Evolutionary conservation across 2,329 filamentous ascomycete genomes (phyloP).

Genomic region (Diaporthe citrichinensis): DNA sequence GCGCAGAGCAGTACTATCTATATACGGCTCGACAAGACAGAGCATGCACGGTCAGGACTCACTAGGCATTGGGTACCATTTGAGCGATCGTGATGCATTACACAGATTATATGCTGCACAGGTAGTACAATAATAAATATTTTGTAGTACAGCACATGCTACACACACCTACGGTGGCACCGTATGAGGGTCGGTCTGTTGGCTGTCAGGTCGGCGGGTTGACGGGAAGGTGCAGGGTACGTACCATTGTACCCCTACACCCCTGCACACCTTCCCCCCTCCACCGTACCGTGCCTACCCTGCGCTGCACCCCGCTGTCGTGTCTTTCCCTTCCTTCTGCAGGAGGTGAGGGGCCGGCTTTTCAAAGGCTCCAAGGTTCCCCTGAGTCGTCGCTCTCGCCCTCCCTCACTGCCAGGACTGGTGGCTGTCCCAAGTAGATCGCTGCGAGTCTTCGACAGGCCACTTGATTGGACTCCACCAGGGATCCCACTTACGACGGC

Average conservation of each 20-base stretch:
- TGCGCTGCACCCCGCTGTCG: conserved; percentile 17
- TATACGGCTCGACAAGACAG: neutral
- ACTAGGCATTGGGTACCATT: too few species aligned
- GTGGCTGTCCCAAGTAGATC: conserved; percentile 35
- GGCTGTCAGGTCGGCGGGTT: conserved; percentile 3
- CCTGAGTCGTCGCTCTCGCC: conserved; percentile 29
- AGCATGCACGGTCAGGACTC: neutral
- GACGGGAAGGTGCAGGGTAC: conserved; percentile 25
- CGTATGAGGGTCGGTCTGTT: neutral
- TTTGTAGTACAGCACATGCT: neutral
- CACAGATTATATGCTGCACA: neutral
- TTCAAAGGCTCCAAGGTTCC: conserved; percentile 14
- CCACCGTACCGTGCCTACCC: neutral
- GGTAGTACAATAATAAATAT: neutral
- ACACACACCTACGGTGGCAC: neutral
- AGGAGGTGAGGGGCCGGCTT: neutral
- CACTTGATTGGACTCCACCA: conserved; percentile 36
- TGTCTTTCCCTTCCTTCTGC: conserved; percentile 23
- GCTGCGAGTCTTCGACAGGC: neutral
- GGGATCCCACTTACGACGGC: conserved; percentile 10
- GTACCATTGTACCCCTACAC: neutral
- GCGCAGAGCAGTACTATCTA: neutral
- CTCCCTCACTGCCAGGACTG: neutral
- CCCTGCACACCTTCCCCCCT: neutral
- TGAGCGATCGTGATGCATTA: neutral